A percentile compares a stretch with the other conserved stretches of the same genome.
Conservation (phyloP, 2,329 filamentous ascomycete genomes). For the Phaeosphaeriaceae sp. region DNA sequence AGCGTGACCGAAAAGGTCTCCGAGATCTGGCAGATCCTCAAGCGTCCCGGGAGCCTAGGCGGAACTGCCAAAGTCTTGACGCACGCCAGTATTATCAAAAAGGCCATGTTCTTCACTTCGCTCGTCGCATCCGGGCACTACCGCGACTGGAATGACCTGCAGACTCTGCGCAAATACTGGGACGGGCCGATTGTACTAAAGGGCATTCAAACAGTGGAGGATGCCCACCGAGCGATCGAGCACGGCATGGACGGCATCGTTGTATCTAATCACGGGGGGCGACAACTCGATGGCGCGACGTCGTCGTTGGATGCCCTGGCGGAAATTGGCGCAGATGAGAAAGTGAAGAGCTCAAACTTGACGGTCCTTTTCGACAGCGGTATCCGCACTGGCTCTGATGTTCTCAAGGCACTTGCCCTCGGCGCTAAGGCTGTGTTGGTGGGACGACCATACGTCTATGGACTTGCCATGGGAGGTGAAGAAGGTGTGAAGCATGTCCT, state of each 20-base stretch:
- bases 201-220: constrained; percentile 48
- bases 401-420: constrained; percentile 47
- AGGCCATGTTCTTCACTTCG: constrained; percentile 45
- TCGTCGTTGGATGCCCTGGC: constrained; percentile 44
- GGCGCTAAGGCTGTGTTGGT: constrained; percentile 47
- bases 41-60: constrained; percentile 42
- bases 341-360: constrained; percentile 37
- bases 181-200: constrained; percentile 49
- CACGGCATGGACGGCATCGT: constrained; percentile 48
- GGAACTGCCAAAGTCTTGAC: constrained; percentile 43
- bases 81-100: constrained; percentile 43
- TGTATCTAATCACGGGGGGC: constrained; percentile 48
- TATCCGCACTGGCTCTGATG: constrained; percentile 44
- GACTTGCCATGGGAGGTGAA: constrained; percentile 47
- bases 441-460: constrained; percentile 47
- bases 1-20: constrained; percentile 39
- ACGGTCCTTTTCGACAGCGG: constrained; percentile 48
- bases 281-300: constrained; percentile 47
- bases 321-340: constrained; percentile 44
- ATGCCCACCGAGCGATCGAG: constrained; percentile 44
- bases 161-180: constrained; percentile 44
- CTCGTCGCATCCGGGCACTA: constrained; percentile 45
- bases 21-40: constrained; percentile 48
- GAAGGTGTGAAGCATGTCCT: constrained; percentile 48
- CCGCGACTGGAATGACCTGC: constrained; percentile 44